phyloP scores from a whole-genome alignment of 2,329 filamentous ascomycete genomes.

The Emergomyces pasteurianus region DNA sequence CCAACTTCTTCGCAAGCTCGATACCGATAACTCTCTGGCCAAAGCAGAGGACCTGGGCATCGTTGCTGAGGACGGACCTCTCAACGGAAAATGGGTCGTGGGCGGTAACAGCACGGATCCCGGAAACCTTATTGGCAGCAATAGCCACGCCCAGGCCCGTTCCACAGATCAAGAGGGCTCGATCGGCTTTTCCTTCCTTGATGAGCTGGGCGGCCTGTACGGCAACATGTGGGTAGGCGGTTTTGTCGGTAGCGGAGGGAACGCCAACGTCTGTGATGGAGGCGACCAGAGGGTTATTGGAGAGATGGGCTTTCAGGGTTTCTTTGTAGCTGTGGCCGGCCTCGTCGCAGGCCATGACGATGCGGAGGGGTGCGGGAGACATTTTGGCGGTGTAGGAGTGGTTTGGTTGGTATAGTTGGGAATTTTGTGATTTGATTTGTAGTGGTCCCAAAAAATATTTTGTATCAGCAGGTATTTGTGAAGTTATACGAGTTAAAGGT shows the following conservation, averaged over 20 bases:
- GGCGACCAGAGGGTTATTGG: slow-evolving; percentile 53
- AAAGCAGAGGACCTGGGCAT: slow-evolving; percentile 78
- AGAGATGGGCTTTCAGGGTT: slow-evolving; percentile 61
- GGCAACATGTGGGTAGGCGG: slow-evolving; percentile 68
- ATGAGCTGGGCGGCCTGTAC: slow-evolving; percentile 54
- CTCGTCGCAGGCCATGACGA: slow-evolving; percentile 55
- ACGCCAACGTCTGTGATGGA: slow-evolving; percentile 66
- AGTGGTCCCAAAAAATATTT: background rate
- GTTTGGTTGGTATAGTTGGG: background rate
- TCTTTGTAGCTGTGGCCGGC: slow-evolving; percentile 70
- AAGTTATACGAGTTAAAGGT: too few relatives aligned
- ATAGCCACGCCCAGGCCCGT: slow-evolving; percentile 82
- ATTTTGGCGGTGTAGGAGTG: background rate
- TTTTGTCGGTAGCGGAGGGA: slow-evolving; percentile 54
- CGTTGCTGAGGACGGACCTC: slow-evolving; percentile 67
- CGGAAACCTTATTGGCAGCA: slow-evolving; percentile 76
- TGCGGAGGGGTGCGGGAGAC: slow-evolving; percentile 35
- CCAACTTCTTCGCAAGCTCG: slow-evolving; percentile 65
- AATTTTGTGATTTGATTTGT: background rate
- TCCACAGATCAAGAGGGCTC: slow-evolving; percentile 71
- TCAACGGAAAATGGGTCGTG: slow-evolving; percentile 81
- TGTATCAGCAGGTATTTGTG: too few relatives aligned
- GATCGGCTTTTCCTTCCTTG: slow-evolving; percentile 48
- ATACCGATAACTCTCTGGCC: slow-evolving; percentile 73
- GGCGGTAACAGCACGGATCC: slow-evolving; percentile 75